Evolutionary conservation across 2,329 filamentous ascomycete species (phyloP), one percentile per base, ranked within the genome.

Genomic region (Malbranchea zuffiana): DNA sequence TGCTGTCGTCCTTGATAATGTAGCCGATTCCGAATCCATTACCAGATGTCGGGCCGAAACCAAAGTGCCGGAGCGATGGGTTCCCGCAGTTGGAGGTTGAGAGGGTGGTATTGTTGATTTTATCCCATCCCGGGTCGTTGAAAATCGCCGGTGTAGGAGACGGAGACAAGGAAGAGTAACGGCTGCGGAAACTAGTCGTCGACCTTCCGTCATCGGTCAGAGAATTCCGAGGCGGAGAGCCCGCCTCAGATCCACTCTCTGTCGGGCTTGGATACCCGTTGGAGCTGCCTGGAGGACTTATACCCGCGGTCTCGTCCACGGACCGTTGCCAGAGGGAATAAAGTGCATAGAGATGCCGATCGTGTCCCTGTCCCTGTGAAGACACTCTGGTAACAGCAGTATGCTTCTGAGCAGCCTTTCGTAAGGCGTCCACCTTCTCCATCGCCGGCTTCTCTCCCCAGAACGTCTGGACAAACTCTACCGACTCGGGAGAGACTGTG

Each of bases 71-170:
- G 12, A 98, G 75, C 0, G 81, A 85, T 0, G 90, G 90, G 60
- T 96, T 98, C 41, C 90, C 90, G 60, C 90, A 98, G 67, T 98
- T 98, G n/a, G 87, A 95, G 0, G 90, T 96, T 5, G 84, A 93
- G 25, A 98, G 68, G 46, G 96, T 84, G 6, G 88, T 96, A 45
- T 75, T 92, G 66, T 96, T 96, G 47, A 95, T 74, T 56, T 82
- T 87, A 60, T 96, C 88, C 86, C 87, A 98, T 32, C 88, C 90
- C 1, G 72, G 50, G 53, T 98, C 90, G 32, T 80, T 78, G 58
- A 96, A 98, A 39, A 98, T 71, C 4, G 78, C 66, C 0, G 90
- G 90, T 71, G 40, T 66, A 53, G 53, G 69, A 53, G 38, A 67
- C 53, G 53, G 69, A 54, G 50, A 67, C 39, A 50, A 55, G 18